These are phyloP conservation scores for Boletus pseudo-olivaceus DNA, from an alignment of 768 basidiomycete species.

Conservation along the genomic window DNA sequence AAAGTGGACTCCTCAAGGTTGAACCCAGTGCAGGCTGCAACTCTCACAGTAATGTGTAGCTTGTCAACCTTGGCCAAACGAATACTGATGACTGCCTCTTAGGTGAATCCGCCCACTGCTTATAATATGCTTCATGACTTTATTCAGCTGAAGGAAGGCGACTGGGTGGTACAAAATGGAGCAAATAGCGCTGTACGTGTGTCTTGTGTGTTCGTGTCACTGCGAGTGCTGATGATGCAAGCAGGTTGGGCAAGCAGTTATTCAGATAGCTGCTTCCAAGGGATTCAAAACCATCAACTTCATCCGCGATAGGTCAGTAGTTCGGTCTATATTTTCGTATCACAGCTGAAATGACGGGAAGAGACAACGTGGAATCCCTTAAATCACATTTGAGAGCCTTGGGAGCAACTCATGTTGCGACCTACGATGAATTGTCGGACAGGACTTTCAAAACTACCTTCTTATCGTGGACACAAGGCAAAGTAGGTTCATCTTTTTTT, in stretches of 20 bases:
- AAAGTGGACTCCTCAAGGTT: slow-evolving; percentile 52
- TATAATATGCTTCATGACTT: slow-evolving; percentile 79
- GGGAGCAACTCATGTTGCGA: slow-evolving; percentile 74
- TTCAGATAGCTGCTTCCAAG: slow-evolving; percentile 73
- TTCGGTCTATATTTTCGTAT: background rate
- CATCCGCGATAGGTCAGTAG: slow-evolving; percentile 60
- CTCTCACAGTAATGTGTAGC: slow-evolving; percentile 53
- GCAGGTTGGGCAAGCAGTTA: slow-evolving; percentile 80
- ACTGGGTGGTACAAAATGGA: slow-evolving; percentile 85
- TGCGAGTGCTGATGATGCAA: slow-evolving; percentile 1
- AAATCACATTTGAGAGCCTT: slow-evolving; percentile 50
- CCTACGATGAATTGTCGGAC: slow-evolving; percentile 70
- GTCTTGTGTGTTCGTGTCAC: background rate
- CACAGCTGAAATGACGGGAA: slow-evolving; percentile 21
- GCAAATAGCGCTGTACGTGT: slow-evolving; percentile 73
- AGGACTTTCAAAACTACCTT: slow-evolving; percentile 50
- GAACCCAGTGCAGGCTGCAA: slow-evolving; percentile 66
- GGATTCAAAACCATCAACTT: slow-evolving; percentile 80
- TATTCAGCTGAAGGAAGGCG: slow-evolving; percentile 57
- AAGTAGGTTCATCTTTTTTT: slow-evolving; percentile 36
- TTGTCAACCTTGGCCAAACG: background rate
- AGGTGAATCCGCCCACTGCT: slow-evolving; percentile 85
- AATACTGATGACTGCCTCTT: background rate
- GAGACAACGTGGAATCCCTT: slow-evolving; percentile 51
- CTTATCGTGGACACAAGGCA: slow-evolving; percentile 61